Percentiles rank a stretch among this genome's conserved stretches.
These are phyloP conservation scores for Chloropicon primus DNA, from an alignment of 139 green algal species.

Conservation along the genomic window DNA sequence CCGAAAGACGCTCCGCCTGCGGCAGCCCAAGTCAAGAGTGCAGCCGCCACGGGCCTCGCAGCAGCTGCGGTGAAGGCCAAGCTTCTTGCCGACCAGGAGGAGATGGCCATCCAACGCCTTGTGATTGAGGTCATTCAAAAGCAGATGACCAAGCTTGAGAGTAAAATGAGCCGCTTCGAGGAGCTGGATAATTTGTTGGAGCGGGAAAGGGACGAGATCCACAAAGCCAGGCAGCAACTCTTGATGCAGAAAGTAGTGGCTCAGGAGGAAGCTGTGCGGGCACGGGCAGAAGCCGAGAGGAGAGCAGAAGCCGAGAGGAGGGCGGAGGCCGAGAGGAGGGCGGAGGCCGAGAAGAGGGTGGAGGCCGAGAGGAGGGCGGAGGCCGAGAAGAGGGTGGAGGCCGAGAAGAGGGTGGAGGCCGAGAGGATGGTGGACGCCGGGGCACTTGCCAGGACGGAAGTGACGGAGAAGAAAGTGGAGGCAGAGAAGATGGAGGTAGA, in stretches of 20 bases:
- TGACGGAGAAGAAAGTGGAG: neutral
- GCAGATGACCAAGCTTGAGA: neutral
- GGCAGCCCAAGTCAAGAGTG: slow-evolving; percentile 17
- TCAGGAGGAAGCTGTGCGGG: too few relatives aligned
- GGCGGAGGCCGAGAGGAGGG: neutral
- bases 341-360: neutral
- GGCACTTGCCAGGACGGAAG: too few relatives aligned
- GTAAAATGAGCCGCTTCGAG: neutral
- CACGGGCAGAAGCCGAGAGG: too few relatives aligned
- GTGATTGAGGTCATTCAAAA: slow-evolving; percentile 25
- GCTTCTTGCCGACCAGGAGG: slow-evolving; percentile 54
- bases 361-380: too few relatives aligned
- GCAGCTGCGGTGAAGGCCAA: slow-evolving; percentile 45
- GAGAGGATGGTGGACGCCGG: neutral
- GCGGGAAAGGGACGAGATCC: neutral
- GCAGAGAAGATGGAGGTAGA: neutral
- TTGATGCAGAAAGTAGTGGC: neutral
- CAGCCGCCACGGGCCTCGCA: slow-evolving; percentile 38
- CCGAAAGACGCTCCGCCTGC: slow-evolving; percentile 1
- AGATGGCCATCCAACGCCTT: slow-evolving; percentile 57
- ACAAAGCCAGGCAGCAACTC: neutral
- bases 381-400: neutral
- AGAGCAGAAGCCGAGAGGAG: too few relatives aligned
- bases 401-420: too few relatives aligned
- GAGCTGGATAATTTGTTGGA: neutral